phyloP scores from a whole-genome alignment of 2,329 filamentous ascomycete genomes.

The Trichoderma arundinaceum region DNA sequence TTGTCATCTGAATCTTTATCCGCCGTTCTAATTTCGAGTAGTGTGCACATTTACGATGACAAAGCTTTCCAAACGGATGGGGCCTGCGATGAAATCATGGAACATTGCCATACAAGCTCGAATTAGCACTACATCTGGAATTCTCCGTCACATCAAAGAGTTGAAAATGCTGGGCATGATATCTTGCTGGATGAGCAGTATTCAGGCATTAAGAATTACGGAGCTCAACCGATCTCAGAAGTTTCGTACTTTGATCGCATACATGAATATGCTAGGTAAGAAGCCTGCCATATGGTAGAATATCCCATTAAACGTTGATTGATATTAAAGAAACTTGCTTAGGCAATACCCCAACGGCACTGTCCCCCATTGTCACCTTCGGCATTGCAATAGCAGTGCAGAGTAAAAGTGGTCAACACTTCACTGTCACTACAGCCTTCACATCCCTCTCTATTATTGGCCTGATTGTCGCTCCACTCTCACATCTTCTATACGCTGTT shows the following conservation, averaged over 20 bases:
- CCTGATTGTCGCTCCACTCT: slow-evolving; percentile 35
- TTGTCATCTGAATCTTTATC: background rate
- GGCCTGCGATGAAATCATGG: slow-evolving; percentile 33
- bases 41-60: slow-evolving; percentile 31
- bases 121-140: slow-evolving; percentile 36
- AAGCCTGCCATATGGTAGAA: background rate
- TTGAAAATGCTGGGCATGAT: slow-evolving; percentile 38
- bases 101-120: slow-evolving; percentile 34
- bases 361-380: slow-evolving; percentile 36
- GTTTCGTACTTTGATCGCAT: slow-evolving; percentile 36
- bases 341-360: slow-evolving; percentile 27
- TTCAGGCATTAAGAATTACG: slow-evolving; percentile 22
- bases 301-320: too few relatives aligned
- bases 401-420: background rate
- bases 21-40: slow-evolving; percentile 10
- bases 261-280: slow-evolving; percentile 36
- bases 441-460: slow-evolving; percentile 38
- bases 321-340: slow-evolving; percentile 19
- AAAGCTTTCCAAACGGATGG: slow-evolving; percentile 34
- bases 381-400: slow-evolving; percentile 34
- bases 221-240: slow-evolving; percentile 36
- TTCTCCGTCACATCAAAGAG: slow-evolving; percentile 37
- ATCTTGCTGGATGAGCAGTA: slow-evolving; percentile 33
- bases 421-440: slow-evolving; percentile 34
- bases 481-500: slow-evolving; percentile 35